These are phyloP conservation scores for Arctium minus DNA, from an alignment of 129 eudicot species.

Conservation along the genomic window DNA sequence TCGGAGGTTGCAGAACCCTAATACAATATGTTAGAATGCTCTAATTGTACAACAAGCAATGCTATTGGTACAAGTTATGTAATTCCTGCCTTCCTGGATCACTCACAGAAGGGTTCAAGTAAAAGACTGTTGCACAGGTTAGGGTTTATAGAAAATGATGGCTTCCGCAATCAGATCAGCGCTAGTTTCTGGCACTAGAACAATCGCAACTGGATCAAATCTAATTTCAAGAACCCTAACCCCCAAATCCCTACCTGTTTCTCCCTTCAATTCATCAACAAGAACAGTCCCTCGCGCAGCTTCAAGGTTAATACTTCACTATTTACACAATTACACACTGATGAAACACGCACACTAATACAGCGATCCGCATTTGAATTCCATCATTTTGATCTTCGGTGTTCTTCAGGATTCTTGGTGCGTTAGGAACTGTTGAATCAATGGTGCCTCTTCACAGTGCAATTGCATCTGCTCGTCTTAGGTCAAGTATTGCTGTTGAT, in stretches of 20 bases:
- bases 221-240: conserved; percentile 22
- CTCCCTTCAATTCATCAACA: conserved; percentile 44
- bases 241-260: conserved; percentile 37
- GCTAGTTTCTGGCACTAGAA: conserved; percentile 32
- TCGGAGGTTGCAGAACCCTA: no score
- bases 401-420: conserved; percentile 43
- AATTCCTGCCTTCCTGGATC: background rate
- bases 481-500: conserved; percentile 50
- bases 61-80: background rate
- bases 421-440: conserved; percentile 54
- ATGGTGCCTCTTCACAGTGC: conserved; percentile 76
- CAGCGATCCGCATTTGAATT: background rate
- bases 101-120: background rate
- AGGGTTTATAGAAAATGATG: conserved; percentile 35
- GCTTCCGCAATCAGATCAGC: conserved; percentile 53
- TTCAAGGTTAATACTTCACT: conserved; percentile 39
- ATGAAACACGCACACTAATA: background rate
- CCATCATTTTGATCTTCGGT: background rate
- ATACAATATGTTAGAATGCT: background rate
- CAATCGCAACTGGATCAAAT: conserved; percentile 33
- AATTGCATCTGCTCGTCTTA: conserved; percentile 75
- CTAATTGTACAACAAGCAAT: background rate
- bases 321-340: background rate
- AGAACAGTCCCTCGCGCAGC: conserved; percentile 40
- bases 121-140: background rate